Evolutionary conservation across 495 filamentous ascomycete genomes (phyloP), one percentile per base, ranked within the genome.

Genomic region (Rostrohypoxylon terebratum): DNA sequence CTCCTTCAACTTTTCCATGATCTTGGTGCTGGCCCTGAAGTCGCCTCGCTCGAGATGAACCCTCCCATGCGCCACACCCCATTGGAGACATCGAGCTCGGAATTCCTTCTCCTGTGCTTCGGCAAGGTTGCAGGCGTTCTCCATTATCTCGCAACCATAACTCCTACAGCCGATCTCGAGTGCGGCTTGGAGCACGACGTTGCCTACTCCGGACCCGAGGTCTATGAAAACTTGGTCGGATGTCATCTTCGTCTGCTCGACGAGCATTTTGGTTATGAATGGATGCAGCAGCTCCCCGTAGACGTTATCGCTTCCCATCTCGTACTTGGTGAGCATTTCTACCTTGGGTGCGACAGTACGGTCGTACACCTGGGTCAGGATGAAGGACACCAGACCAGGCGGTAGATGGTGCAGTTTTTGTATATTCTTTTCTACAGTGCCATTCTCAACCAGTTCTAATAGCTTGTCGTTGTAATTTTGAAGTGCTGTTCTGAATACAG

Each of bases 111-210:
- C 87, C 78, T 99, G 96, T 33, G 91, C 87, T 40, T 95, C 90
- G 9, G 94, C 94, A 31, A 99, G 85, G 66, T 91, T 90, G 80
- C 89, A 94, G 4, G 92, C 91, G 55, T 94, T 94, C 68, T 90
- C 86, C 93, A 97, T 95, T 86, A 94, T 92, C 80, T 99, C 96
- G 77, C 95, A 97, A 23, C 96, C 96, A 90, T 93, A 98, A 80
- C 92, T 94, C 78, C 97, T 93, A 77, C 93, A 97, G 13, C 96
- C 96, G 54, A 94, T 89, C 77, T 99, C 92, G 7, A 99, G 87
- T 8, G 96, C 96, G 4, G 96, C 96, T 78, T 99, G 96, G 44
- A 99, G 83, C 21, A 95, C 93, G 3, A 98, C 96, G 78, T 97
- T 99, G 4, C 94, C 96, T 28, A 97, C 96, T 25, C 96, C 96